phyloP scores from a whole-genome alignment of 1,284 basidiomycete genomes.

The Testicularia cyperi region DNA sequence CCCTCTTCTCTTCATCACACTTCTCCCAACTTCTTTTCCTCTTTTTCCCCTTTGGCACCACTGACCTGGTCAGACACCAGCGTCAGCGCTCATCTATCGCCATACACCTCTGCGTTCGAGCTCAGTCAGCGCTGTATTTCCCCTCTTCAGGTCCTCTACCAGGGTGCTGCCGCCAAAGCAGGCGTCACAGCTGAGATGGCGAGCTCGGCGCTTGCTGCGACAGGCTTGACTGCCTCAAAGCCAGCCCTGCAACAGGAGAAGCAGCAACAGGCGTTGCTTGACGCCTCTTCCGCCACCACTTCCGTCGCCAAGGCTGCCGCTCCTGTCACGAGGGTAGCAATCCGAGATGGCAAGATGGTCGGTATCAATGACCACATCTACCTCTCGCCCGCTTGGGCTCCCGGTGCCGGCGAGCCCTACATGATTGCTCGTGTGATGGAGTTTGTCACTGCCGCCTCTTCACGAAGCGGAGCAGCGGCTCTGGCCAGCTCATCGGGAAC shows the following conservation, averaged over 20 bases:
- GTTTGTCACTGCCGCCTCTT: conserved; percentile 77
- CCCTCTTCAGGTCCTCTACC: no score
- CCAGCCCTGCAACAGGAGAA: conserved; percentile 29
- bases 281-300: conserved; percentile 18
- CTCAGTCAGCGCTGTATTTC: no score
- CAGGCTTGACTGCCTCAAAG: conserved; percentile 37
- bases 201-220: conserved; percentile 26
- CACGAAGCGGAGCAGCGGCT: conserved; percentile 68
- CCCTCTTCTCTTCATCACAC: no score
- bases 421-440: conserved; percentile 94
- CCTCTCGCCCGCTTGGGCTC: conserved; percentile 84
- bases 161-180: no score
- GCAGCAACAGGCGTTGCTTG: conserved; percentile 34
- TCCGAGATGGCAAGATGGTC: conserved; percentile 47
- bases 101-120: no score
- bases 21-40: no score
- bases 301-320: conserved; percentile 26
- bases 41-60: no score
- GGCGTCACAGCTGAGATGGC: conserved; percentile 11
- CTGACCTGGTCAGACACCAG: no score
- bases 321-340: conserved; percentile 39
- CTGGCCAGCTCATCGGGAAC: conserved; percentile 63
- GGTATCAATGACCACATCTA: conserved; percentile 79
- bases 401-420: conserved; percentile 82
- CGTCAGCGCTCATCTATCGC: no score